Conservation (phyloP, 2,329 filamentous ascomycete genomes). For the Furcasterigmium sp. region DNA sequence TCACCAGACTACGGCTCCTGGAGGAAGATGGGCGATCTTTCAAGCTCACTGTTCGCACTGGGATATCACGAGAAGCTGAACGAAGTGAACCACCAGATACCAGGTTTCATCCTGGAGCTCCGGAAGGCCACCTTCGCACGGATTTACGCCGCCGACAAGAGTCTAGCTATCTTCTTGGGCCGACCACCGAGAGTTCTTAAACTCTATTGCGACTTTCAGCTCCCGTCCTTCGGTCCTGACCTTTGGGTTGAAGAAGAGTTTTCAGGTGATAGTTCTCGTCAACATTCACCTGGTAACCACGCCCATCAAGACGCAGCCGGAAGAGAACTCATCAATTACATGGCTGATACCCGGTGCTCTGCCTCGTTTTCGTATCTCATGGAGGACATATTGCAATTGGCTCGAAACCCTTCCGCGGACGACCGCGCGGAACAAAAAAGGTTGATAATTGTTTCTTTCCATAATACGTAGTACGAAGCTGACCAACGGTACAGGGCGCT, state of each 20-base stretch:
- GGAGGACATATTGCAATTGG: constrained; percentile 10
- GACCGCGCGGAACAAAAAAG: constrained; percentile 1
- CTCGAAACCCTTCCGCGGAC: background rate
- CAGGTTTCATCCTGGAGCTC: constrained; percentile 33
- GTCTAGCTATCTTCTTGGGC: constrained; percentile 42
- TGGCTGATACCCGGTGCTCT: constrained; percentile 10
- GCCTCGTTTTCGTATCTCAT: constrained; percentile 9
- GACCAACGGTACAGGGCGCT: too few relatives aligned
- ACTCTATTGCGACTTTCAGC: constrained; percentile 31
- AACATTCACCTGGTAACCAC: too few relatives aligned
- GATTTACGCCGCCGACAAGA: constrained; percentile 40
- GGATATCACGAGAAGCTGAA: constrained; percentile 36
- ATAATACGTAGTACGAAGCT: too few relatives aligned
- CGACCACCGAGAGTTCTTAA: constrained; percentile 39
- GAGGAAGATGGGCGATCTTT: constrained; percentile 39
- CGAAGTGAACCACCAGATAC: constrained; percentile 15
- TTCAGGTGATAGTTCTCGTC: too few relatives aligned
- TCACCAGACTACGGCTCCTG: constrained; percentile 38
- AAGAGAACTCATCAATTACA: background rate
- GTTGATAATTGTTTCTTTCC: too few relatives aligned
- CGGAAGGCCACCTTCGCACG: constrained; percentile 32
- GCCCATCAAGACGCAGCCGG: too few relatives aligned
- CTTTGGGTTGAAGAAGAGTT: background rate
- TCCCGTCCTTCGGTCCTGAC: constrained; percentile 3
- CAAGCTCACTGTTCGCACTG: constrained; percentile 38